Evolutionary conservation across 805 yeast species (phyloP), one percentile per base, ranked within the genome.

Genomic region (Starmera pachycereana): DNA sequence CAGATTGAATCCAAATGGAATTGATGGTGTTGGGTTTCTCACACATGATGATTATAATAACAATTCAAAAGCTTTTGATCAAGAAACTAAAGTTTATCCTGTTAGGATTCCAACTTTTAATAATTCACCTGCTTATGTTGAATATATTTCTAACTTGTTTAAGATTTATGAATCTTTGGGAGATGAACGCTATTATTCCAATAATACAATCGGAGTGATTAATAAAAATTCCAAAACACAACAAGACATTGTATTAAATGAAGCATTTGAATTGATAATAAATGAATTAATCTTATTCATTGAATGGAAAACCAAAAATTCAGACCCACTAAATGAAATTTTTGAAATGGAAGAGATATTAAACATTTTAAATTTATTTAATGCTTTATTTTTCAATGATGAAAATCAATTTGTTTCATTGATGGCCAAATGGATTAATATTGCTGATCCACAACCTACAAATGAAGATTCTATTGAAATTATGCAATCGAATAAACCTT

Each of bases 391-490:
- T 48, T 78, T 76, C 47, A 47, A 54, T 1, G 52, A 51, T 10
- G 46, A 44, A 19, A 51, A 65, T 2, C 63, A 66, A 13, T 58
- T 11, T 62, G 66, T 41, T 62, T 56, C 37, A 63, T 65, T 46
- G 69, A 78, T 28, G 63, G 64, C 37, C 52, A 69, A 66, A 37
- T 83, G 92, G 92, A 65, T 80, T 22, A 83, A 83, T 52, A 67
- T 75, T 41, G 77, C 80, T 28, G 85, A 81, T 53, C 77, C 80
- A 6, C 73, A 74, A 47, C 89, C 89, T 1, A 75, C 70, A 42
- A 64, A 65, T 14, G 73, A 68, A 25, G 57, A 72, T 29, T 63
- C 72, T 4, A 71, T 74, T 39, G 64, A 57, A 35, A 71, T 71
- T 9, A 58, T 69, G 49, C 52, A 54, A 29, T 60, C 58, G 16